Evolutionary conservation across 768 basidiomycete genomes (phyloP), one percentile per base, ranked within the genome.

Genomic region (Tricholoma bakamatsutake): DNA sequence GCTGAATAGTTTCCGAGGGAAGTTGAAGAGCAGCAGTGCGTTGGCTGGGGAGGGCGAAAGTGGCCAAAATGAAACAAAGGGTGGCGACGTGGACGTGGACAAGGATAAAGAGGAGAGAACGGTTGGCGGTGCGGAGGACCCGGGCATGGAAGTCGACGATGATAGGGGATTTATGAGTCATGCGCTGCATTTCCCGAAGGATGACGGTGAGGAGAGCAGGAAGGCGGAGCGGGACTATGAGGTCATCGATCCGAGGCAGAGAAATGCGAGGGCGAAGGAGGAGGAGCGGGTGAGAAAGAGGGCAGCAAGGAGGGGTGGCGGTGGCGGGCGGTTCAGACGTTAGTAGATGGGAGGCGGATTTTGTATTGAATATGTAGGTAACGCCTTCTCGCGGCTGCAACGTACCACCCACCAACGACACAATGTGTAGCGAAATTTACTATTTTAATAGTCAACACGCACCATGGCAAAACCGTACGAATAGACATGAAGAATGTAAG

Each of bases 161-260:
- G 91, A 93, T 62, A 72, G 73, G 6, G 89, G 81, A 9, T 93
- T 93, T 69, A 74, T 93, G 71, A 74, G 70, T 4, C 91, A 93
- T 65, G 72, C 79, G 27, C 71, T 93, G 55, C 78, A 80, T 57
- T 91, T 93, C 71, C 83, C 88, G 9, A 91, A 91, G 70, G 90
- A 84, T 46, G 82, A 90, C 60, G 77, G 76, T 21, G 90, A 90
- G 62, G 90, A 93, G 70, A 78, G 77, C 21, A 67, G 68, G 57
- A 91, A 91, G 69, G 91, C 88, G 1, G 87, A 91, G 67, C 71
- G 88, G 52, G 91, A 93, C 55, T 93, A 92, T 63, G 90, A 93
- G 70, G 90, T 93, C 27, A 93, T 93, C 66, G 91, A 93, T 66
- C 90, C 91, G 0, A 72, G 91, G 56, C 79, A 81, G 48, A 71